Evolutionary conservation across 768 basidiomycete species (phyloP).

Genomic region (Amyloporia xantha): DNA sequence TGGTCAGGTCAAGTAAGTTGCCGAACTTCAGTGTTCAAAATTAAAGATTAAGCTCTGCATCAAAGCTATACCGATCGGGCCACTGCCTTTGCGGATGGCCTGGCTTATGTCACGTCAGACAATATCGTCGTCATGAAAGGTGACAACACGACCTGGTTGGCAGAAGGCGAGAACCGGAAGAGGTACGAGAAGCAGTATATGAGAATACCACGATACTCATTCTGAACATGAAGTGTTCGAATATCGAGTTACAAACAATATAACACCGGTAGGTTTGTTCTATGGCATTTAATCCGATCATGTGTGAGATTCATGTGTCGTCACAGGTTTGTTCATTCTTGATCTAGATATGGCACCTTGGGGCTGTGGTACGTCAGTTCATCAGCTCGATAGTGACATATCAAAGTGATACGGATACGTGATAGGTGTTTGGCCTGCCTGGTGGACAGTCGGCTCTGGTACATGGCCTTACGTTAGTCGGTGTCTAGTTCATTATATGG

Average conservation of each 20-base stretch:
- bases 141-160: conserved; percentile 55
- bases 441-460: conserved; percentile 61
- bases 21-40: conserved; percentile 3
- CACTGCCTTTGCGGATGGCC: conserved; percentile 44
- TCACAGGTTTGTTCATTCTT: conserved; percentile 62
- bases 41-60: background rate
- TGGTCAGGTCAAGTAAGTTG: conserved; percentile 63
- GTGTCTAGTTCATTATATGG: background rate
- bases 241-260: conserved; percentile 60
- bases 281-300: background rate
- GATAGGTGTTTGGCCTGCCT: conserved; percentile 77
- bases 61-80: conserved; percentile 54
- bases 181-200: too few species aligned
- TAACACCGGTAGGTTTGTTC: conserved; percentile 40
- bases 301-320: background rate
- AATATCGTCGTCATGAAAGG: conserved; percentile 70
- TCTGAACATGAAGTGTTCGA: conserved; percentile 74
- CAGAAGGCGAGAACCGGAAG: conserved; percentile 46
- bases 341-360: conserved; percentile 81
- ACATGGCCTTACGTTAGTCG: conserved; percentile 57
- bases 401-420: background rate
- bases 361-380: conserved; percentile 65
- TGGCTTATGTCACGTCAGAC: conserved; percentile 52
- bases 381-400: background rate
- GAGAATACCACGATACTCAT: too few species aligned